Conservation (phyloP, 306 rosid species). For the Castanospermum australe region DNA sequence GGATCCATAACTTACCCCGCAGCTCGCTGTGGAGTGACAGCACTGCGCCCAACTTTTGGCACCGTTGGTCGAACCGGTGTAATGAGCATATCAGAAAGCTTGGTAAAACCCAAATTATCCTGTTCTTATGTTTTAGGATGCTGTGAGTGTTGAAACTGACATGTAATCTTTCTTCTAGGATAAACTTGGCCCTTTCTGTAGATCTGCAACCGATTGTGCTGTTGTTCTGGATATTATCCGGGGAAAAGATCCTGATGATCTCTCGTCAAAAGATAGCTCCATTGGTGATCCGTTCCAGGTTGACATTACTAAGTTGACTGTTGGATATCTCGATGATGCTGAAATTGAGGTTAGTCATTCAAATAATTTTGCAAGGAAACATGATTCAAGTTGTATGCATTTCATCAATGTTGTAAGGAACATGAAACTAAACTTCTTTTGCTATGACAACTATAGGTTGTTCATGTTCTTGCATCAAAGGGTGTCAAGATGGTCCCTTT, state of each 20-base stretch:
- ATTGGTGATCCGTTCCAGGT: constrained; percentile 63
- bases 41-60: constrained; percentile 76
- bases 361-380: constrained; percentile 2
- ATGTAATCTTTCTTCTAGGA: constrained; percentile 48
- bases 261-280: constrained; percentile 57
- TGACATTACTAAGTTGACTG: constrained; percentile 62
- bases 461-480: constrained; percentile 58
- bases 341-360: constrained; percentile 63
- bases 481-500: constrained; percentile 74
- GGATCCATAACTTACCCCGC: constrained; percentile 80
- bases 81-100: constrained; percentile 85
- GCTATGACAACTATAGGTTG: constrained; percentile 44
- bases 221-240: constrained; percentile 60
- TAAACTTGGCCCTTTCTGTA: constrained; percentile 82
- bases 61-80: constrained; percentile 77
- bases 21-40: constrained; percentile 75
- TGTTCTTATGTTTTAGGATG: constrained; percentile 7
- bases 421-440: constrained; percentile 9
- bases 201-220: constrained; percentile 71
- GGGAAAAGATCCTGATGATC: constrained; percentile 72
- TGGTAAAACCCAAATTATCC: constrained; percentile 39
- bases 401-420: background rate
- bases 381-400: constrained; percentile 11
- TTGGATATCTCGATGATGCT: constrained; percentile 75
- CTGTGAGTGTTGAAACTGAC: constrained; percentile 14